Base-by-base conservation (phyloP, 768 basidiomycete species). In the Clitopilus passeckerianus region DNA sequence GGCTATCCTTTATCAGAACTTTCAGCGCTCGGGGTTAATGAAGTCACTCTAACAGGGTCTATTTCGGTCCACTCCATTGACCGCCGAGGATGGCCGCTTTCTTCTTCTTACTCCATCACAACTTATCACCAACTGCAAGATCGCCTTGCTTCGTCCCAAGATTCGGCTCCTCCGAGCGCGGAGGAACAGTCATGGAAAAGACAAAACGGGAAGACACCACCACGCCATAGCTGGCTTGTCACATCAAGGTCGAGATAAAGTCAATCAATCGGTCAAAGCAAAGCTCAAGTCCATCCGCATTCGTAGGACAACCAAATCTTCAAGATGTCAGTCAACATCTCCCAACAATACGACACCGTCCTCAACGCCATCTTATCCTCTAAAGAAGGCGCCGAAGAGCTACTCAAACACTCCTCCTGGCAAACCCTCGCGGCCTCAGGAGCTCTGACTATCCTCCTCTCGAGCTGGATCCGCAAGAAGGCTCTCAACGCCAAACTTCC, bases 401-500 rank as follows among this genome's bases (percentile, higher is more conserved):
- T 41, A 5, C 10, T 41, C 37, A 41, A 41, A 5, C 37, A 41
- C 3, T 41, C 37, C n/a, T 41, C 37, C 12, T 41, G 37, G 37
- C 3, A 27, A 10, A 18, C 6, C 30, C 24, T 18, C 7, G 20
- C 34, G 14, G 46, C 20, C 24, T 12, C 58, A 34, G 24, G 27
- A 27, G 9, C 43, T 14, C 30, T 56, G 12, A n/a, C 53, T 10
- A 43, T 57, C 35, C 34, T 52, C 16, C 35, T 61, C 52, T 50
- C 56, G 7, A 46, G 50, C 6, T 57, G 60, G 34, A 53, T 35
- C 5, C 53, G 34, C 50, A 33, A n/a, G 20, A 43, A 33, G 52
- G 18, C 57, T 15, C 35, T 54, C 3, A 61, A 37, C 12, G 57
- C 54, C n/a, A 59, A 60, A 20, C 59, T 65, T 2, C 64, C 66